phyloP scores from a whole-genome alignment of 2,329 filamentous ascomycete genomes.

The Penicillium sp. region DNA sequence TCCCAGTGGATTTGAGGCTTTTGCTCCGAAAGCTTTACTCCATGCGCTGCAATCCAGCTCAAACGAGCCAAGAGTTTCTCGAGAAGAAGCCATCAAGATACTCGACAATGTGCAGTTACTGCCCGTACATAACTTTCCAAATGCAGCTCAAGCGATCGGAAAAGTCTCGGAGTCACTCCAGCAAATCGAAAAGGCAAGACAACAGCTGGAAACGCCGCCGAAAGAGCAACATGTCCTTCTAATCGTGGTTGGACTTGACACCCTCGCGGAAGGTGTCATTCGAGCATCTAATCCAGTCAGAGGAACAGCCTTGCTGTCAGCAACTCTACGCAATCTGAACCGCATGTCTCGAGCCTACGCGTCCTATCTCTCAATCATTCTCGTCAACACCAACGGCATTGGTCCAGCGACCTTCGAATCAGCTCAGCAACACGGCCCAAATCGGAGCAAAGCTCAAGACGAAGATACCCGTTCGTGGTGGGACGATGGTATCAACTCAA shows the following conservation, averaged over 20 bases:
- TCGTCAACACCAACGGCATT: constrained; percentile 43
- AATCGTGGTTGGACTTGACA: constrained; percentile 43
- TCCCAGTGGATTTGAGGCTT: constrained; percentile 33
- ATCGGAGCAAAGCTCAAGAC: background rate
- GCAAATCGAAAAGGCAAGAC: constrained; percentile 17
- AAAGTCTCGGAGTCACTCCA: constrained; percentile 35
- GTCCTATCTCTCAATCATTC: constrained; percentile 35
- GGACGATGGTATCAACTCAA: constrained; percentile 31
- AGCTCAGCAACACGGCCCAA: background rate
- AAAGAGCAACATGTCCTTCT: constrained; percentile 24
- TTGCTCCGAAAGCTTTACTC: constrained; percentile 37
- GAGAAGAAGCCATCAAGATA: constrained; percentile 33
- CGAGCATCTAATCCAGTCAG: constrained; percentile 42
- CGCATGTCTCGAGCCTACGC: constrained; percentile 35
- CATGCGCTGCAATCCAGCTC: constrained; percentile 26
- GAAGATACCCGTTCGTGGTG: constrained; percentile 2
- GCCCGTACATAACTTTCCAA: constrained; percentile 36
- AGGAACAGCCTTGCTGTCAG: constrained; percentile 38
- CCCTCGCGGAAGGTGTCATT: constrained; percentile 41
- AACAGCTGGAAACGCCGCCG: background rate
- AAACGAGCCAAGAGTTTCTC: constrained; percentile 20
- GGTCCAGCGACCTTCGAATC: constrained; percentile 18
- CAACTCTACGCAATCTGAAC: constrained; percentile 39
- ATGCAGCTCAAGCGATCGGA: constrained; percentile 34
- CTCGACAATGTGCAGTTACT: constrained; percentile 41